Evolutionary conservation across 768 basidiomycete species (phyloP).

Genomic region (Phlegmacium glaucopus): DNA sequence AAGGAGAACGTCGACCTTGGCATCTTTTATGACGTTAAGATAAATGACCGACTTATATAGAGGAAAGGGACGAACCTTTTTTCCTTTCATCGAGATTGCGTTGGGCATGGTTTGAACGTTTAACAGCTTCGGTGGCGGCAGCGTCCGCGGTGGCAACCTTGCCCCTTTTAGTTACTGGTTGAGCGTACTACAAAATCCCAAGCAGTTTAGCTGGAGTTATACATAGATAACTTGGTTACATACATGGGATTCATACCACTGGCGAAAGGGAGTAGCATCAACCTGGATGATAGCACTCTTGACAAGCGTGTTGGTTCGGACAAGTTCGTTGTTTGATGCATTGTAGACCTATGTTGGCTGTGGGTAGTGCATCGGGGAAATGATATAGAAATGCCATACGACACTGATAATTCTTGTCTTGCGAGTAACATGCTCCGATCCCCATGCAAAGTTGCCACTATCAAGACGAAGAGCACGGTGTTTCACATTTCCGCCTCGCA

Average conservation of each 20-base stretch:
- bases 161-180: constrained; percentile 90
- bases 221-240: constrained; percentile 58
- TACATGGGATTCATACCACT: constrained; percentile 99
- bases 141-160: constrained; percentile 53
- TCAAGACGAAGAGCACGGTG: constrained; percentile 96
- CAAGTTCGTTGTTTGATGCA: constrained; percentile 99
- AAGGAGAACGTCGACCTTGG: constrained; percentile 88
- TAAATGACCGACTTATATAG: background rate
- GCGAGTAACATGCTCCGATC: constrained; percentile 86
- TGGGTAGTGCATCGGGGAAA: constrained; percentile 2
- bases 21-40: constrained; percentile 43
- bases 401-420: constrained; percentile 97
- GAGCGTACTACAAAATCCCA: constrained; percentile 68
- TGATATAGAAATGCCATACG: constrained; percentile 49
- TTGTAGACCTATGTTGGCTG: constrained; percentile 78
- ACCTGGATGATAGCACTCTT: constrained; percentile 96
- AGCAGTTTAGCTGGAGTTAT: background rate
- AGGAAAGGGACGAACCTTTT: constrained; percentile 56
- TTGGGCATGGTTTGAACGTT: constrained; percentile 88
- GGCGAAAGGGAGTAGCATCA: constrained; percentile 98
- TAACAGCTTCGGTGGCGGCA: constrained; percentile 55
- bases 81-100: constrained; percentile 86
- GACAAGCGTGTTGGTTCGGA: constrained; percentile 99
- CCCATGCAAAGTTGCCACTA: constrained; percentile 98
- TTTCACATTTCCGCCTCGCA: constrained; percentile 94